These are phyloP conservation scores for Lyophyllum shimeji DNA, from an alignment of 768 basidiomycete genomes.

Conservation along the genomic window DNA sequence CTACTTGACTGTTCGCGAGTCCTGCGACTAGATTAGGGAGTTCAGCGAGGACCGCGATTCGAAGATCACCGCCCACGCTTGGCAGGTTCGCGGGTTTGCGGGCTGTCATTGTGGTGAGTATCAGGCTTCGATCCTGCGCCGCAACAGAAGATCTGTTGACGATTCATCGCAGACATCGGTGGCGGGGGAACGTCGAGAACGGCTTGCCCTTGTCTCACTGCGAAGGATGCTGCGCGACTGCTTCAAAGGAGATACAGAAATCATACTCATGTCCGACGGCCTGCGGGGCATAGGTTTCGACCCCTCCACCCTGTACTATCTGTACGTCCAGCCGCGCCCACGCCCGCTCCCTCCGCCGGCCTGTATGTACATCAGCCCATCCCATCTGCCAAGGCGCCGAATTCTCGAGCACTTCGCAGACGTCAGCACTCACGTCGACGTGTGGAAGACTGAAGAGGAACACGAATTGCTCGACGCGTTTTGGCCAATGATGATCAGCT, in stretches of 20 bases:
- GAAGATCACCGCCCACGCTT: too few species aligned
- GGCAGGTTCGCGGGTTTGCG: conserved; percentile 55
- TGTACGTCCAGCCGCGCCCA: conserved; percentile 36
- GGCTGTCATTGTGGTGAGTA: conserved; percentile 35
- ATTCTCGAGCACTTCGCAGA: conserved; percentile 9
- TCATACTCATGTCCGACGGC: conserved; percentile 52
- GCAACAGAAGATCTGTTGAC: neutral
- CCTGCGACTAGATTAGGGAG: too few species aligned
- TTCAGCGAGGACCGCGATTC: too few species aligned
- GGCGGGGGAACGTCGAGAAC: conserved; percentile 37
- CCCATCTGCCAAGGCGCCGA: conserved; percentile 10
- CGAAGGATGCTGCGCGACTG: conserved; percentile 76
- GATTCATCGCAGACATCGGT: conserved; percentile 24
- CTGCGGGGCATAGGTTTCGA: conserved; percentile 52
- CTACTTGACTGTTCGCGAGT: too few species aligned
- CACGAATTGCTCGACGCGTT: conserved; percentile 64
- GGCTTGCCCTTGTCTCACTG: conserved; percentile 55
- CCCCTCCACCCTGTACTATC: conserved; percentile 44
- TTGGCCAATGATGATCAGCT: conserved; percentile 60
- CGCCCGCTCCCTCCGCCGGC: conserved; percentile 26
- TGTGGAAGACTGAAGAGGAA: conserved; percentile 48
- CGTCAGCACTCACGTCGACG: conserved; percentile 6
- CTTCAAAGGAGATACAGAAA: conserved; percentile 59
- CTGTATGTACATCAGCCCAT: conserved; percentile 25
- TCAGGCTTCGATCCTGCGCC: neutral